These are phyloP conservation scores for Saccharata proteae DNA, from an alignment of 2,329 filamentous ascomycete genomes.

Conservation along the genomic window DNA sequence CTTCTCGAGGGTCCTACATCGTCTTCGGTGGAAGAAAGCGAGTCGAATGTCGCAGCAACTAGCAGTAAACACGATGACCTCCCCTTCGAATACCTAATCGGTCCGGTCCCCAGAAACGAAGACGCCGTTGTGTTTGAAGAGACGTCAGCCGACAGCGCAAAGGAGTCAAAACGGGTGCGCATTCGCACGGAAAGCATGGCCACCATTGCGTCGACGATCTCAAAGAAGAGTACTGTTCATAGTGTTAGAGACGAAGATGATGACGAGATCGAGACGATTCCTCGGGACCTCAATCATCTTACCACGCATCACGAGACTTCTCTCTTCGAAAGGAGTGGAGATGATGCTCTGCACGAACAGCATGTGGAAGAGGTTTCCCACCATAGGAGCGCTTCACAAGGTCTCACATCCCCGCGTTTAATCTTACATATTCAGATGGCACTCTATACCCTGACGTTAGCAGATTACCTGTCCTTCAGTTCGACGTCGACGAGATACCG, in stretches of 20 bases:
- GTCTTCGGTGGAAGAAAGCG: too few relatives aligned
- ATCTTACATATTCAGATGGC: constrained; percentile 59
- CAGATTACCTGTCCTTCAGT: constrained; percentile 40
- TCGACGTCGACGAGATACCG: constrained; percentile 19
- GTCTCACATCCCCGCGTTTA: too few relatives aligned
- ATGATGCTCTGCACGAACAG: neutral
- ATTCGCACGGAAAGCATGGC: constrained; percentile 27
- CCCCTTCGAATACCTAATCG: too few relatives aligned
- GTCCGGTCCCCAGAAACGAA: too few relatives aligned
- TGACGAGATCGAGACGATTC: constrained; percentile 38
- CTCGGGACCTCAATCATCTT: constrained; percentile 14
- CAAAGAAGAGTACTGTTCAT: constrained; percentile 27
- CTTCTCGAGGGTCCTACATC: too few relatives aligned
- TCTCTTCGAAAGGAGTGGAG: constrained; percentile 12
- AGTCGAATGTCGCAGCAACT: too few relatives aligned
- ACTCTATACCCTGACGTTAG: constrained; percentile 49
- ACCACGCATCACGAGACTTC: constrained; percentile 12
- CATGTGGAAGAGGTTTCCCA: too few relatives aligned
- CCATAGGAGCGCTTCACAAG: too few relatives aligned
- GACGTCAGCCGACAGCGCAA: too few relatives aligned
- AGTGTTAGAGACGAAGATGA: constrained; percentile 26
- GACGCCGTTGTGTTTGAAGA: too few relatives aligned
- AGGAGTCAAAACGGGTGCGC: too few relatives aligned
- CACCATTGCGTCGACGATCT: constrained; percentile 28
- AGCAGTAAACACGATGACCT: too few relatives aligned